phyloP scores from a whole-genome alignment of 2,329 filamentous ascomycete genomes.

The Colletotrichum camelliae region DNA sequence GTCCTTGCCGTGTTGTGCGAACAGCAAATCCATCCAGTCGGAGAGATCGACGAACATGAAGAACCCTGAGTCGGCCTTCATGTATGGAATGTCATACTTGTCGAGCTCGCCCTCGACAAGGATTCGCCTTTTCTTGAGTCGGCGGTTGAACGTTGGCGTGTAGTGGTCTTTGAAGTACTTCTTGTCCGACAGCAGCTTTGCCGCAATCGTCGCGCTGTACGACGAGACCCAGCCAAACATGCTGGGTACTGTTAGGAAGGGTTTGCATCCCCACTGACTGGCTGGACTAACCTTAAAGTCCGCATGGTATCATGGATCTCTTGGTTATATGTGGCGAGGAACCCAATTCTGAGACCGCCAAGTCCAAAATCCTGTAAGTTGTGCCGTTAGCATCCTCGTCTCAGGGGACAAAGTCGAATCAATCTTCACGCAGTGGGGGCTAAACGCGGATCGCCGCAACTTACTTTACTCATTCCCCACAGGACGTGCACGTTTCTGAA shows the following conservation, averaged over 20 bases:
- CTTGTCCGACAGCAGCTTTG: neutral
- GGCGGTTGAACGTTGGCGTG: neutral
- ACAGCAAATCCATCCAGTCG: neutral
- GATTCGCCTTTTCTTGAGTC: neutral
- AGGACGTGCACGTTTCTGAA: conserved; percentile 1
- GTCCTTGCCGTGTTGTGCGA: neutral
- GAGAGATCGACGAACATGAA: conserved; percentile 7
- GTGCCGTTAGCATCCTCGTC: neutral
- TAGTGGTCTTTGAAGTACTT: conserved; percentile 2
- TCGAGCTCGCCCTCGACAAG: neutral
- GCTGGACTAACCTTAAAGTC: neutral
- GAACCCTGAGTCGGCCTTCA: conserved; percentile 3
- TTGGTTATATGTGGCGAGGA: too few relatives aligned
- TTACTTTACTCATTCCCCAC: conserved; percentile 6
- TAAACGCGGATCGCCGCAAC: neutral
- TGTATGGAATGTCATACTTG: neutral
- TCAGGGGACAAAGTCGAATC: neutral
- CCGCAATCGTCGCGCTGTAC: neutral
- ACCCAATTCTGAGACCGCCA: too few relatives aligned
- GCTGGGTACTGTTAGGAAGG: neutral
- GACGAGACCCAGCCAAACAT: neutral
- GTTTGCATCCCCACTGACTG: neutral
- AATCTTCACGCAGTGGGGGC: neutral
- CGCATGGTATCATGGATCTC: neutral
- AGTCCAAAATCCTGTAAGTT: neutral